phyloP scores from a whole-genome alignment of 2,329 filamentous ascomycete species.

The Penicillium rolfsii region DNA sequence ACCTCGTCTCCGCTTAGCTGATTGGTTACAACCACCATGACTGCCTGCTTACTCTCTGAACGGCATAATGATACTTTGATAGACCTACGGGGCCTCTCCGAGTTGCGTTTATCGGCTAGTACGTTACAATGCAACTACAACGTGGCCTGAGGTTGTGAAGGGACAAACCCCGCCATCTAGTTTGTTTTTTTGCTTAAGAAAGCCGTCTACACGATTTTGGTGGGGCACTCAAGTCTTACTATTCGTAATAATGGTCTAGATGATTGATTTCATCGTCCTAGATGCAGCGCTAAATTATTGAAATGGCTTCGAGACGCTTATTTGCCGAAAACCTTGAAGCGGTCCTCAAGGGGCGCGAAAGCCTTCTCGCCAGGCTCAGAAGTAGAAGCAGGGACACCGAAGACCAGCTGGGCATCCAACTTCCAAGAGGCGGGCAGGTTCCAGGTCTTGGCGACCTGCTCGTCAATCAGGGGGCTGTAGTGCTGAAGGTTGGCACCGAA shows the following conservation, averaged over 20 bases:
- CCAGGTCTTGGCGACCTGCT: slow-evolving; percentile 70
- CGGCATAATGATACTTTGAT: too few species aligned
- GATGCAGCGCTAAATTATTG: not conserved
- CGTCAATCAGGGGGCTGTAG: slow-evolving; percentile 84
- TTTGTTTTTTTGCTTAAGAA: too few species aligned
- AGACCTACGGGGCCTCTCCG: too few species aligned
- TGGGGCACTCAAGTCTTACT: not conserved
- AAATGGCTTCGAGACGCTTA: slow-evolving; percentile 21
- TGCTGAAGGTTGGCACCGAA: slow-evolving; percentile 88
- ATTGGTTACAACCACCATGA: not conserved
- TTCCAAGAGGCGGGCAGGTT: slow-evolving; percentile 71
- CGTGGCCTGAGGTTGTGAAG: too few species aligned
- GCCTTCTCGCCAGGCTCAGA: slow-evolving; percentile 32
- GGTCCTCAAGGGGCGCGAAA: slow-evolving; percentile 36
- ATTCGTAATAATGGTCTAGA: not conserved
- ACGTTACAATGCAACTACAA: too few species aligned
- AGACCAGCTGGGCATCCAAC: slow-evolving; percentile 81
- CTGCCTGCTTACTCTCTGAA: not conserved
- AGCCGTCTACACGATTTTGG: not conserved
- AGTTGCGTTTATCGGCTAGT: too few species aligned
- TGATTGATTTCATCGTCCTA: not conserved
- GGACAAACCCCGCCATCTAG: too few species aligned
- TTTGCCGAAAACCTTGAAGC: slow-evolving; percentile 43
- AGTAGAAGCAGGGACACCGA: slow-evolving; percentile 55
- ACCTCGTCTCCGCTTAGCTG: slow-evolving; percentile 1